Evolutionary conservation across 2,329 filamentous ascomycete species (phyloP), one percentile per base, ranked within the genome.

Genomic region (Cladosporium cucumerinum): DNA sequence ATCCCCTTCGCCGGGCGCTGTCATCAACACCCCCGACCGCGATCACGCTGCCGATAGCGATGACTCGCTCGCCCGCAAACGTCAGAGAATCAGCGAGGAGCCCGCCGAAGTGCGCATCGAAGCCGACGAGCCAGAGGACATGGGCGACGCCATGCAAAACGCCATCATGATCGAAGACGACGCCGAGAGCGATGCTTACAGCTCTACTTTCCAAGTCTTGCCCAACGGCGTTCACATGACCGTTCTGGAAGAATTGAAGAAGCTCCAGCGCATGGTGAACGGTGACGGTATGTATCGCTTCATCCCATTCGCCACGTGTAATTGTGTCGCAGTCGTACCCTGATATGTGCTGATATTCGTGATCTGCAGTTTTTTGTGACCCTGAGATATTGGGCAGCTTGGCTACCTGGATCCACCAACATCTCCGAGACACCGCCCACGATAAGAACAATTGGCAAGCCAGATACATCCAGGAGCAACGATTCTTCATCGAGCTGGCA

Each of bases 31-130:
- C 14, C 73, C 74, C 23, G 75, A 75, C 67, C 79, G 80, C 72
- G 77, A 81, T 68, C 75, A 76, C 65, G 76, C 76, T 66, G 79
- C 78, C 71, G 79, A 82, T 74, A 77, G 77, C 63, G 77, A 81
- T 70, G 73, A 76, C 60, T 78, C 78, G 39, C 75, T 78, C 64
- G 77, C 78, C 34, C 78, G 80, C 71, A 82, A 82, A 75, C 78
- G 80, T 71, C 80, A 78, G 66, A 72, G 77, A 64, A 66, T 77
- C 60, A 81, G 78, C 70, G 77, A 77, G 70, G 79, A 75, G 28
- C 26, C 25, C 28, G 43, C 51, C 12, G 67, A 69, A 23, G 67
- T 72, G 23, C 54, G 69, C 43, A 69, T 75, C 65, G 69, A 72
- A 67, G 69, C 70, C 57, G 69, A 76, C 48, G 71, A 74, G 54